These are phyloP conservation scores for Raphanus raphanistrum DNA, from an alignment of 345 rosid species.

Conservation along the genomic window DNA sequence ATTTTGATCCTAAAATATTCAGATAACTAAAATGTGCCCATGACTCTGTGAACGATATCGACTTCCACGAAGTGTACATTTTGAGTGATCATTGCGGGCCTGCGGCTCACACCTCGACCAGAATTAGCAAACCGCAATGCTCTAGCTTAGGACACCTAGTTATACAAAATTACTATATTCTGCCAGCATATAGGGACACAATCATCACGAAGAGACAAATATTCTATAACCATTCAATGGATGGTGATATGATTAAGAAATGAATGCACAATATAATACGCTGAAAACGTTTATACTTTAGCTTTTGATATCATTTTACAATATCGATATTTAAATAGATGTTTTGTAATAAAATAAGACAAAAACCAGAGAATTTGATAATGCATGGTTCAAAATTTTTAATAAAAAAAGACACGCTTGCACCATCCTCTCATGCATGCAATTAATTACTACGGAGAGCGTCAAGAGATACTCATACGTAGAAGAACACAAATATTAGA, in stretches of 20 bases:
- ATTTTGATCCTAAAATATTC: constrained; percentile 1
- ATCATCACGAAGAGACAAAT: constrained; percentile 31
- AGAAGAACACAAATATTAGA: constrained; percentile 32
- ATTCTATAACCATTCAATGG: constrained; percentile 13
- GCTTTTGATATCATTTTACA: neutral
- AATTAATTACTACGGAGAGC: neutral
- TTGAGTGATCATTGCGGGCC: constrained; percentile 4
- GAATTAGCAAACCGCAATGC: constrained; percentile 16
- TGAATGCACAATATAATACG: constrained; percentile 2
- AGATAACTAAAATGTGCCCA: neutral
- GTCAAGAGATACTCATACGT: constrained; percentile 21
- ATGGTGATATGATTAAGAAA: neutral
- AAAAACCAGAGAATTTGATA: neutral
- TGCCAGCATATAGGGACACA: constrained; percentile 28
- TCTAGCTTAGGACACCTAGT: constrained; percentile 20
- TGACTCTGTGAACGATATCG: neutral
- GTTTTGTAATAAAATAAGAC: neutral
- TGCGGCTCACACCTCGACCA: constrained; percentile 11
- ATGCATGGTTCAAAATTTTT: constrained; percentile 5
- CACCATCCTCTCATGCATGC: constrained; percentile 28
- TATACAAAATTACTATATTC: constrained; percentile 17
- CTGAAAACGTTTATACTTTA: neutral
- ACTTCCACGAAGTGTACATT: constrained; percentile 16
- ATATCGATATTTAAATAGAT: constrained; percentile 7
- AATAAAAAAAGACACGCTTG: neutral